These are phyloP conservation scores for Ustilago vetiveriae DNA, from an alignment of 1,284 basidiomycete species.

Conservation along the genomic window DNA sequence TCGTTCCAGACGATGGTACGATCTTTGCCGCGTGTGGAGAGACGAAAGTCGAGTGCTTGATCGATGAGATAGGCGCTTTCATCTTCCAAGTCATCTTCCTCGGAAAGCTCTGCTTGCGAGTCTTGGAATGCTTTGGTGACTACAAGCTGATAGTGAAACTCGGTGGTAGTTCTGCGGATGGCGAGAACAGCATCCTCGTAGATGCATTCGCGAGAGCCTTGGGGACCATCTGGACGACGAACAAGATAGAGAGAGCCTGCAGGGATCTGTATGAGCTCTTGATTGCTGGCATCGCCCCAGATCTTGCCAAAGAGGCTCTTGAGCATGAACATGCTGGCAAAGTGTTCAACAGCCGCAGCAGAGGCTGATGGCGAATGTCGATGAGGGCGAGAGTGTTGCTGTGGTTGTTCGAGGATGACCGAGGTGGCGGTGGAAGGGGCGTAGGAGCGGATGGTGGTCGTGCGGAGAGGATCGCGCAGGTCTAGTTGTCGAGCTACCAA, in stretches of 20 bases:
- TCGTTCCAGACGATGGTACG: constrained; percentile 74
- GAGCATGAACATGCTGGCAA: constrained; percentile 76
- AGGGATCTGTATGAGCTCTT: constrained; percentile 84
- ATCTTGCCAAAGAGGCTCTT: constrained; percentile 88
- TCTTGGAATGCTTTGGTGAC: constrained; percentile 94
- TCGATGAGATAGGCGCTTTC: constrained; percentile 91
- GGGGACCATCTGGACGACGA: constrained; percentile 86
- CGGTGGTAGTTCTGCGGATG: constrained; percentile 81
- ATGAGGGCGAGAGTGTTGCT: not conserved
- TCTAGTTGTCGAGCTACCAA: not conserved
- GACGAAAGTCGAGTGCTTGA: constrained; percentile 79
- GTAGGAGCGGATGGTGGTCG: constrained; percentile 21
- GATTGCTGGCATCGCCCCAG: constrained; percentile 73
- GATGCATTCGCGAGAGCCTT: constrained; percentile 95
- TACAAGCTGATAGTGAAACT: constrained; percentile 92
- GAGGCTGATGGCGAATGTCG: no score
- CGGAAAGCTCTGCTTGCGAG: constrained; percentile 89
- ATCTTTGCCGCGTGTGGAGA: constrained; percentile 65
- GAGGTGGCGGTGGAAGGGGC: not conserved
- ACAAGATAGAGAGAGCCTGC: constrained; percentile 91
- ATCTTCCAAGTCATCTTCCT: constrained; percentile 83
- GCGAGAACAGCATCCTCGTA: constrained; percentile 96
- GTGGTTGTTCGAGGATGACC: no score
- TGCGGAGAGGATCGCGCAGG: constrained; percentile 11
- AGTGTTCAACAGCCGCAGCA: not conserved